Evolutionary conservation across 2,329 filamentous ascomycete genomes (phyloP).

Genomic region (Diaporthe ilicicola): DNA sequence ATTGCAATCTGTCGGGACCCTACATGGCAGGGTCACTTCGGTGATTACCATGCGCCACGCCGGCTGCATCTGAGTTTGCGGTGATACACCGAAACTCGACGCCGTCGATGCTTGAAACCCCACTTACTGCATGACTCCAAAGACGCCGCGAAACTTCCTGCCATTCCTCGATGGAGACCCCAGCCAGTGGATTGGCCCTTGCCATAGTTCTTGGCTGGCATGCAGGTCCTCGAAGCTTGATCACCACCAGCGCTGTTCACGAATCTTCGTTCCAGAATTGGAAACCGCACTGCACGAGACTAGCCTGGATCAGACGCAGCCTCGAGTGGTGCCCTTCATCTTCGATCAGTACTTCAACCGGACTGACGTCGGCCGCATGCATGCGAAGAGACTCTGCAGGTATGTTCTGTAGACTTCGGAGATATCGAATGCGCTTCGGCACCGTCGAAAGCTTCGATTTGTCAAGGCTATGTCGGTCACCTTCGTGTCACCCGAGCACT

Average conservation of each 20-base stretch:
- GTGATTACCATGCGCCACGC: conserved; percentile 18
- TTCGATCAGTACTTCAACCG: conserved; percentile 17
- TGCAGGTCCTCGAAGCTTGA: neutral
- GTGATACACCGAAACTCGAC: neutral
- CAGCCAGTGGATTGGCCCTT: too few species aligned
- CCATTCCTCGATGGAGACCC: neutral
- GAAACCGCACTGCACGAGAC: neutral
- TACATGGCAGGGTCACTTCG: conserved; percentile 17
- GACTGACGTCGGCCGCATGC: conserved; percentile 7
- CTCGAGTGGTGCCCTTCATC: conserved; percentile 8
- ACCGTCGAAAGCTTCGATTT: conserved; percentile 6
- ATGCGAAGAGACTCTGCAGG: neutral
- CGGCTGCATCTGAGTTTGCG: neutral
- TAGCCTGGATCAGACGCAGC: neutral
- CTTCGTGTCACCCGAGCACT: neutral
- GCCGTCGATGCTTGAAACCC: neutral
- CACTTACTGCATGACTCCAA: neutral
- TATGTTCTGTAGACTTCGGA: neutral
- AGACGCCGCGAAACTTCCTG: neutral
- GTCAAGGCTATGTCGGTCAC: too few species aligned
- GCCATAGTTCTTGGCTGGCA: neutral
- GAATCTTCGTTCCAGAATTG: neutral
- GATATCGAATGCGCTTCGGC: conserved; percentile 1
- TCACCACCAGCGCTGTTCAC: neutral
- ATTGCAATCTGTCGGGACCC: conserved; percentile 6